Percentiles rank a stretch among this genome's conserved stretches.
These are phyloP conservation scores for Zymoseptoria crescenta DNA, from an alignment of 2,329 filamentous ascomycete species.

Conservation along the genomic window DNA sequence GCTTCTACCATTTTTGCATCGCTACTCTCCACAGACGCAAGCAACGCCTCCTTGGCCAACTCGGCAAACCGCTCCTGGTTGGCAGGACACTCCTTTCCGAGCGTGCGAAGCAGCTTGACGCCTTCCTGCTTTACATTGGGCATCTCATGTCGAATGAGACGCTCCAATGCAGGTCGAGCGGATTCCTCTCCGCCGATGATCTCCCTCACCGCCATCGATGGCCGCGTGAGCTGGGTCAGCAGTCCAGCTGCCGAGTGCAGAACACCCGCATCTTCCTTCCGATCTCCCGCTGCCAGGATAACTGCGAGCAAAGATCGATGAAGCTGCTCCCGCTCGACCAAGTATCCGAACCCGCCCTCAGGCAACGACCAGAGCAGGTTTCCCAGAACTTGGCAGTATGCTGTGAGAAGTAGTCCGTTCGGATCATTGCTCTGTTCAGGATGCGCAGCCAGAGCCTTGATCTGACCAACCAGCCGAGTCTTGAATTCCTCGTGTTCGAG, in stretches of 20 bases:
- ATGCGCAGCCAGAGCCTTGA: neutral
- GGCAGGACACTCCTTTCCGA: constrained; percentile 19
- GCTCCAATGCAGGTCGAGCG: constrained; percentile 12
- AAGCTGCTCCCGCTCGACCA: constrained; percentile 8
- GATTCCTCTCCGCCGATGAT: constrained; percentile 14
- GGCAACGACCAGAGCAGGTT: constrained; percentile 21
- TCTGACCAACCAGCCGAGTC: constrained; percentile 1
- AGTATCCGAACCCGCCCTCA: constrained; percentile 2
- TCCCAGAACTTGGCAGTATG: constrained; percentile 25
- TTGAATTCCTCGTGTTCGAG: constrained; percentile 5
- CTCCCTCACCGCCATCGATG: constrained; percentile 16
- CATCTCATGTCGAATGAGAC: constrained; percentile 20
- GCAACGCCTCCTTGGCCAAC: constrained; percentile 15
- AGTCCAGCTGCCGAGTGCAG: constrained; percentile 25
- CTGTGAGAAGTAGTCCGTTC: constrained; percentile 9
- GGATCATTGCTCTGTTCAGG: neutral
- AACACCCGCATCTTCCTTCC: constrained; percentile 14
- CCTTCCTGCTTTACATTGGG: constrained; percentile 23
- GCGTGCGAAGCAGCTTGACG: constrained; percentile 21
- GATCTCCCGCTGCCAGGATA: constrained; percentile 2
- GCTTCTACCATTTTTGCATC: constrained; percentile 2
- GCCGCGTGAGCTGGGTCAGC: constrained; percentile 23
- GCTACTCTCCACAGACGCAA: constrained; percentile 5
- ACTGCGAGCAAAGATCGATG: constrained; percentile 10
- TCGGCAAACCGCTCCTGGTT: constrained; percentile 22